Evolutionary conservation across 2,329 filamentous ascomycete genomes (phyloP).

Genomic region (Paecilomyces sp.): DNA sequence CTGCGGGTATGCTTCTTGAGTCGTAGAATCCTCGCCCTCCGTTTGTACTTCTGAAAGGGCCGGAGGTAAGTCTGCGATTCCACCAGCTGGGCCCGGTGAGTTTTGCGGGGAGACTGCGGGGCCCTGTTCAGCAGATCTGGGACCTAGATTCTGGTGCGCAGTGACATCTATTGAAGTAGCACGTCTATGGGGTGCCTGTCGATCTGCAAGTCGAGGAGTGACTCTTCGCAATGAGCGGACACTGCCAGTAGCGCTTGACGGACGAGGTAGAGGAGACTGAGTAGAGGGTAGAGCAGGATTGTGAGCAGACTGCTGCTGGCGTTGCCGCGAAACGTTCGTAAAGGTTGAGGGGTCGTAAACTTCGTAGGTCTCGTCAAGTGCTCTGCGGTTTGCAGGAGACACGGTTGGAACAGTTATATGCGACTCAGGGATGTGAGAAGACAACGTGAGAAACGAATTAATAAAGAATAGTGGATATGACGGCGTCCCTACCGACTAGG

Average conservation of each 20-base stretch:
- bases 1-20: constrained; percentile 21
- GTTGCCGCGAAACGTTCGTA: constrained; percentile 37
- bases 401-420: constrained; percentile 27
- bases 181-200: constrained; percentile 32
- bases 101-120: constrained; percentile 19
- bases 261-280: constrained; percentile 31
- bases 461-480: constrained; percentile 4
- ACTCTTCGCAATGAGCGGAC: constrained; percentile 45
- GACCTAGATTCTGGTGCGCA: constrained; percentile 20
- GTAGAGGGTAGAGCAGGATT: constrained; percentile 40
- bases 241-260: constrained; percentile 48
- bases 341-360: constrained; percentile 43
- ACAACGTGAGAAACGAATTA: constrained; percentile 23
- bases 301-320: constrained; percentile 38
- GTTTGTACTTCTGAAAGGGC: constrained; percentile 27
- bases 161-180: constrained; percentile 39
- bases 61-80: constrained; percentile 17
- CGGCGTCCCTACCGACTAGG: constrained; percentile 3
- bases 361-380: constrained; percentile 49
- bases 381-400: constrained; percentile 34
- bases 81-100: constrained; percentile 10
- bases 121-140: constrained; percentile 22
- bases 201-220: constrained; percentile 43
- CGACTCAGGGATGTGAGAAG: constrained; percentile 17
- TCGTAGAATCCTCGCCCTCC: constrained; percentile 24